Evolutionary conservation across 768 basidiomycete species (phyloP).

Genomic region (Nevesoporus exiguus): DNA sequence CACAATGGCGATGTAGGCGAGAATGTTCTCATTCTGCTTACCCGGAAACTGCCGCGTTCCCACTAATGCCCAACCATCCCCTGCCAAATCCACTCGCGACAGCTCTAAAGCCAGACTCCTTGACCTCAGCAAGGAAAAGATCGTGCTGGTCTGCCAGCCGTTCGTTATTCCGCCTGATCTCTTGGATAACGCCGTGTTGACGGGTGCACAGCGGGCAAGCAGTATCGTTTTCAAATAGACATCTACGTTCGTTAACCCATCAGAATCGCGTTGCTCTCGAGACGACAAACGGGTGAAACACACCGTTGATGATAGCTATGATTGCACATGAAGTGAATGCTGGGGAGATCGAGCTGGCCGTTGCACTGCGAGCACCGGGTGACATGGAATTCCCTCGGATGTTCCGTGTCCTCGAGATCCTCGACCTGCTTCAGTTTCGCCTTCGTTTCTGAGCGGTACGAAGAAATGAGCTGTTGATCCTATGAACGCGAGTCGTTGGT

Average conservation of each 20-base stretch:
- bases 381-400: constrained; percentile 89
- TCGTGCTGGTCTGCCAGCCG: constrained; percentile 80
- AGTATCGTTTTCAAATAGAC: constrained; percentile 82
- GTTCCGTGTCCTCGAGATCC: constrained; percentile 72
- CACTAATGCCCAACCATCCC: constrained; percentile 45
- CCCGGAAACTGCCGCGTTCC: neutral
- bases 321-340: constrained; percentile 96
- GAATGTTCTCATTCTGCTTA: neutral
- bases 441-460: constrained; percentile 83
- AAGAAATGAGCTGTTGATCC: constrained; percentile 85
- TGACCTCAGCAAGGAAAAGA: constrained; percentile 72
- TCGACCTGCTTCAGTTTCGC: constrained; percentile 77
- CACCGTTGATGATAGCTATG: constrained; percentile 94
- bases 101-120: constrained; percentile 64
- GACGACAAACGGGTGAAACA: neutral
- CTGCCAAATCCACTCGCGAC: constrained; percentile 69
- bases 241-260: constrained; percentile 43
- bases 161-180: constrained; percentile 85
- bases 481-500: constrained; percentile 28
- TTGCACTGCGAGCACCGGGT: constrained; percentile 89
- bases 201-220: constrained; percentile 89
- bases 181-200: constrained; percentile 84
- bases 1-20: neutral
- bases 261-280: neutral
- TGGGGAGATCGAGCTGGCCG: constrained; percentile 88